Evolutionary conservation across 2,329 filamentous ascomycete genomes (phyloP).

Genomic region (Aureobasidium lini): DNA sequence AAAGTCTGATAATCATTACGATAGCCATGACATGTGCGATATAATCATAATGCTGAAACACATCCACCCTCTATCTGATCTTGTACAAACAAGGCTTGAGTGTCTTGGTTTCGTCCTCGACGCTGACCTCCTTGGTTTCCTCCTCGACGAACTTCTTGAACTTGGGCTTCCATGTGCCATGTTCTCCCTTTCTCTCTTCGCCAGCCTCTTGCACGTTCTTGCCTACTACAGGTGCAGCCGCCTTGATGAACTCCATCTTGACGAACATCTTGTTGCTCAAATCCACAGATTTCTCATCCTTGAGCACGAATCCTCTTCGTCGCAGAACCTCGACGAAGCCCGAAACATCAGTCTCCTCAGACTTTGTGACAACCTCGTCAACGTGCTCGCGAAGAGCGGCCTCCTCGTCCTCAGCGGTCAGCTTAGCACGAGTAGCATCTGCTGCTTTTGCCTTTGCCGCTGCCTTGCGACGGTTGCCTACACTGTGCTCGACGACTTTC

Average conservation of each 20-base stretch:
- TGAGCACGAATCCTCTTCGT: slow-evolving; percentile 77
- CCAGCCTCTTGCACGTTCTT: slow-evolving; percentile 53
- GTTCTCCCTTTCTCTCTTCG: slow-evolving; percentile 29
- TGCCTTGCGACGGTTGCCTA: slow-evolving; percentile 55
- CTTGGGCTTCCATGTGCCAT: slow-evolving; percentile 35
- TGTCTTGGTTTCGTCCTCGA: slow-evolving; percentile 59
- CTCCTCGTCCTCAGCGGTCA: slow-evolving; percentile 45
- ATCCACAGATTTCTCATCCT: slow-evolving; percentile 61
- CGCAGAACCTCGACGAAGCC: slow-evolving; percentile 78
- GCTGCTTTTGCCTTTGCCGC: slow-evolving; percentile 29
- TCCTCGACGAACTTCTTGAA: slow-evolving; percentile 53
- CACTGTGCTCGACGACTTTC: slow-evolving; percentile 57
- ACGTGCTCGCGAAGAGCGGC: slow-evolving; percentile 56
- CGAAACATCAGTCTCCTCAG: slow-evolving; percentile 74
- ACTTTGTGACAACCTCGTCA: slow-evolving; percentile 57
- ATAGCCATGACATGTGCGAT: background rate
- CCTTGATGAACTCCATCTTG: slow-evolving; percentile 89
- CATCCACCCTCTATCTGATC: slow-evolving; percentile 50
- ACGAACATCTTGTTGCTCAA: slow-evolving; percentile 97
- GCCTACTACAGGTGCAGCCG: slow-evolving; percentile 63
- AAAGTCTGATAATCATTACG: background rate
- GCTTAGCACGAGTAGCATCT: slow-evolving; percentile 36
- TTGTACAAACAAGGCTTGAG: slow-evolving; percentile 97
- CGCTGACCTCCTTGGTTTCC: slow-evolving; percentile 47
- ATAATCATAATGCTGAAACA: background rate